Evolutionary conservation across 352 stramenopile genomes (phyloP).

Genomic region (Phytophthora pini): DNA sequence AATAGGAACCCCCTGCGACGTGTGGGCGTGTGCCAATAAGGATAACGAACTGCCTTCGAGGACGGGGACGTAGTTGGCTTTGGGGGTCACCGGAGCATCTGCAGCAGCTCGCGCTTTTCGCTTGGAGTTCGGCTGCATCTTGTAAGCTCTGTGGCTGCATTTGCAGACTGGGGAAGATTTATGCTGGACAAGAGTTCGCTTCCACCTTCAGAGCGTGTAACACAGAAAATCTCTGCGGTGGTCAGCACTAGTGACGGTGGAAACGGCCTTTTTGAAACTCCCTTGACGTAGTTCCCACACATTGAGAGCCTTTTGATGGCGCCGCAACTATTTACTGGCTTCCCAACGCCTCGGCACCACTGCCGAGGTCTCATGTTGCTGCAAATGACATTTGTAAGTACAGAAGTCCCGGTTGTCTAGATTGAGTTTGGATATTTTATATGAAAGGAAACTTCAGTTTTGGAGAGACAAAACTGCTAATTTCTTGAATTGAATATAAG

Average conservation of each 20-base stretch:
- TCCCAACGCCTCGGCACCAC: neutral
- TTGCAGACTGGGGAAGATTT: constrained; percentile 25
- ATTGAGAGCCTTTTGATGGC: constrained; percentile 6
- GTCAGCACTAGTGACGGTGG: constrained; percentile 22
- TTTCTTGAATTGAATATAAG: too few species aligned
- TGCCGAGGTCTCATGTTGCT: too few species aligned
- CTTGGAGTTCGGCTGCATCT: constrained; percentile 29
- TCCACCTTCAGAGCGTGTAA: constrained; percentile 18
- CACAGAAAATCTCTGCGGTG: constrained; percentile 20
- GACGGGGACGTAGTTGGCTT: constrained; percentile 32
- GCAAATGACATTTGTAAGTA: too few species aligned
- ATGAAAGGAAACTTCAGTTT: too few species aligned
- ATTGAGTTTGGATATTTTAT: too few species aligned
- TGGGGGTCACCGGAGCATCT: constrained; percentile 16
- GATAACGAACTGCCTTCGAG: constrained; percentile 35
- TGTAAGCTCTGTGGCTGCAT: constrained; percentile 1
- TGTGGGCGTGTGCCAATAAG: constrained; percentile 19
- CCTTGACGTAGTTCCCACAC: constrained; percentile 1
- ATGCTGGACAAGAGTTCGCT: constrained; percentile 1
- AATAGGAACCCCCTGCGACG: constrained; percentile 32
- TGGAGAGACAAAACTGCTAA: too few species aligned
- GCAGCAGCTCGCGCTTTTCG: constrained; percentile 13
- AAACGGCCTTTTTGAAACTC: constrained; percentile 25
- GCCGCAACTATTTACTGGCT: constrained; percentile 14
- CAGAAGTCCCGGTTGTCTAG: too few species aligned